Percentiles rank a stretch among this genome's conserved stretches.
phyloP scores from a whole-genome alignment of 768 basidiomycete genomes.

The Lactarius vividus region DNA sequence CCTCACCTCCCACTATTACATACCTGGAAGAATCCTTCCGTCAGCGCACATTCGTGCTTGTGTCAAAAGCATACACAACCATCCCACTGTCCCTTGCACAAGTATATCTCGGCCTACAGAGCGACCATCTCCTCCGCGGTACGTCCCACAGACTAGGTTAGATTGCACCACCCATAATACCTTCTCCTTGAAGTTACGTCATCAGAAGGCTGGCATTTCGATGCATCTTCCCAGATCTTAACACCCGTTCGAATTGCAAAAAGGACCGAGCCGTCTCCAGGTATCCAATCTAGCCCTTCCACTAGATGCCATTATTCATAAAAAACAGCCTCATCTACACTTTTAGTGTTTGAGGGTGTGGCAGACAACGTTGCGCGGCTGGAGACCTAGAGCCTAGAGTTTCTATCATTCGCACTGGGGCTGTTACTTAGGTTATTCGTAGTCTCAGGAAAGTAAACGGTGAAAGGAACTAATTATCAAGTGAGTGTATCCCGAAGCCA shows the following conservation, averaged over 20 bases:
- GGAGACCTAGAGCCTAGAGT: constrained; percentile 17
- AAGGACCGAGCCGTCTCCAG: not conserved
- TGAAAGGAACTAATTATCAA: not conserved
- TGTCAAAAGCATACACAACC: constrained; percentile 65
- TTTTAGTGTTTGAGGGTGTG: constrained; percentile 49
- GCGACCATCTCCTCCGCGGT: constrained; percentile 37
- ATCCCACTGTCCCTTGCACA: constrained; percentile 54
- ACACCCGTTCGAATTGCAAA: constrained; percentile 35
- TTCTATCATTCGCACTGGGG: not conserved
- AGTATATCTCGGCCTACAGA: constrained; percentile 51
- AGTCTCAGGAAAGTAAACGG: not conserved
- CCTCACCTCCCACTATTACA: not conserved
- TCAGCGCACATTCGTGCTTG: constrained; percentile 48
- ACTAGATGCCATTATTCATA: not conserved
- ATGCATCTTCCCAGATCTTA: constrained; percentile 45
- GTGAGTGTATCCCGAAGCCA: not conserved
- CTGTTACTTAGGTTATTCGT: not conserved
- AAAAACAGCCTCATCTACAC: constrained; percentile 41
- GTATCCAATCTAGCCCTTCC: not conserved
- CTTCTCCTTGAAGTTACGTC: constrained; percentile 39
- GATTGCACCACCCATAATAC: not conserved
- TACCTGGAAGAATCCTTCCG: constrained; percentile 54
- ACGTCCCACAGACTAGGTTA: constrained; percentile 24
- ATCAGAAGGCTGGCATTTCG: constrained; percentile 50
- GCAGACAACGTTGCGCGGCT: constrained; percentile 48